These are phyloP conservation scores for Globisporangium apiculatum DNA, from an alignment of 352 stramenopile genomes.

Conservation along the genomic window DNA sequence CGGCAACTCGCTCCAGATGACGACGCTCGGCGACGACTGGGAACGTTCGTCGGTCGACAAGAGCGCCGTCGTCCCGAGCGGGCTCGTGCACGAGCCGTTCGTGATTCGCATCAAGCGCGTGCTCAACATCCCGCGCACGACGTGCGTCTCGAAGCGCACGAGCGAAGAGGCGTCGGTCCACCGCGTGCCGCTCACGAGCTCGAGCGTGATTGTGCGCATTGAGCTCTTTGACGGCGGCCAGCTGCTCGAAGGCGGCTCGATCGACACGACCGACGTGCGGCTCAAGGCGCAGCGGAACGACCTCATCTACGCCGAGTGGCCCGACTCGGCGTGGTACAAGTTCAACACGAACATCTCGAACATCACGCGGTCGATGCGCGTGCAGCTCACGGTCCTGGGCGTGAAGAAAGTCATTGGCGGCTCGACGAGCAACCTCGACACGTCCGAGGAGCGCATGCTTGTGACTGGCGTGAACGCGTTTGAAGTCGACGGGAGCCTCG, in stretches of 20 bases:
- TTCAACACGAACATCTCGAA: constrained; percentile 70
- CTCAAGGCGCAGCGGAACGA: constrained; percentile 68
- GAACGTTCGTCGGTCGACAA: constrained; percentile 35
- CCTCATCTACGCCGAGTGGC: constrained; percentile 66
- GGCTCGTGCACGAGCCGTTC: constrained; percentile 55
- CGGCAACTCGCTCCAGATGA: constrained; percentile 62
- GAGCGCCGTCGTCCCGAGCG: constrained; percentile 36
- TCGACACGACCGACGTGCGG: constrained; percentile 66
- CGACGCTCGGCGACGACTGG: constrained; percentile 61
- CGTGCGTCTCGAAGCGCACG: constrained; percentile 53
- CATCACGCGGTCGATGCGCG: constrained; percentile 64
- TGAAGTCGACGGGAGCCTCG: constrained; percentile 62
- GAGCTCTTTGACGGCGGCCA: constrained; percentile 72
- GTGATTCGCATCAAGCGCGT: constrained; percentile 68
- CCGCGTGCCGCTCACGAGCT: constrained; percentile 38
- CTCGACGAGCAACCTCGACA: constrained; percentile 28
- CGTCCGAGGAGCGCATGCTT: constrained; percentile 61
- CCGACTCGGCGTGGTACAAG: constrained; percentile 67
- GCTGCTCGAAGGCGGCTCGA: constrained; percentile 55
- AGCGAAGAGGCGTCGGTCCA: constrained; percentile 60
- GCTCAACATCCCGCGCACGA: constrained; percentile 76
- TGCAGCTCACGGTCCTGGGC: constrained; percentile 67
- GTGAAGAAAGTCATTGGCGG: constrained; percentile 59
- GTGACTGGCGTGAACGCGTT: constrained; percentile 80
- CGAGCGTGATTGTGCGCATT: constrained; percentile 67